These are phyloP conservation scores for Boletus vermiculosoides DNA, from an alignment of 768 basidiomycete genomes.

Conservation along the genomic window DNA sequence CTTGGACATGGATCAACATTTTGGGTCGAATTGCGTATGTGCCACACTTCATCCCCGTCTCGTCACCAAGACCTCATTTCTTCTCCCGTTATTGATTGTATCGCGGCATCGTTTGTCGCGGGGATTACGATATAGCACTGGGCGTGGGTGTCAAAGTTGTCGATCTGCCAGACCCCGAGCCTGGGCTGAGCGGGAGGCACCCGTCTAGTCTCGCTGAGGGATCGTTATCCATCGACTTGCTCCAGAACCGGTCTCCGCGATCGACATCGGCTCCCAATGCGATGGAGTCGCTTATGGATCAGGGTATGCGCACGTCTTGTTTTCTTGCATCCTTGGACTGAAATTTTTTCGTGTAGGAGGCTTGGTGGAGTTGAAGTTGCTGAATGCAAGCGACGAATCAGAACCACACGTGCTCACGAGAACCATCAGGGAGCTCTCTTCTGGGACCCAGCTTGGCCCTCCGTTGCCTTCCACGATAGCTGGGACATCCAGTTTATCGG, in stretches of 20 bases:
- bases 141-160: conserved; percentile 62
- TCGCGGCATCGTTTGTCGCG: conserved; percentile 6
- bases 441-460: conserved; percentile 34
- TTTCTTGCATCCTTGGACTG: not conserved
- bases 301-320: conserved; percentile 37
- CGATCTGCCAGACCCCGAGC: conserved; percentile 27
- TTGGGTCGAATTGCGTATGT: conserved; percentile 77
- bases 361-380: conserved; percentile 54
- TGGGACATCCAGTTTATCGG: not conserved
- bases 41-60: conserved; percentile 11
- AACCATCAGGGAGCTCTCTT: conserved; percentile 42
- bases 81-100: conserved; percentile 6
- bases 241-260: conserved; percentile 14
- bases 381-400: conserved; percentile 34
- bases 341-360: conserved; percentile 41
- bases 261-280: conserved; percentile 34
- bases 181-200: conserved; percentile 21
- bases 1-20: conserved; percentile 76
- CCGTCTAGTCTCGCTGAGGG: conserved; percentile 26
- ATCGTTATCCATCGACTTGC: conserved; percentile 26
- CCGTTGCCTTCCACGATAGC: conserved; percentile 16
- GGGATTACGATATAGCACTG: conserved; percentile 40
- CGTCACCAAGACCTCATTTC: conserved; percentile 8
- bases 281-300: conserved; percentile 67
- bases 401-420: conserved; percentile 39